phyloP scores from a whole-genome alignment of 768 basidiomycete species.

The Kwoniella sp. region DNA sequence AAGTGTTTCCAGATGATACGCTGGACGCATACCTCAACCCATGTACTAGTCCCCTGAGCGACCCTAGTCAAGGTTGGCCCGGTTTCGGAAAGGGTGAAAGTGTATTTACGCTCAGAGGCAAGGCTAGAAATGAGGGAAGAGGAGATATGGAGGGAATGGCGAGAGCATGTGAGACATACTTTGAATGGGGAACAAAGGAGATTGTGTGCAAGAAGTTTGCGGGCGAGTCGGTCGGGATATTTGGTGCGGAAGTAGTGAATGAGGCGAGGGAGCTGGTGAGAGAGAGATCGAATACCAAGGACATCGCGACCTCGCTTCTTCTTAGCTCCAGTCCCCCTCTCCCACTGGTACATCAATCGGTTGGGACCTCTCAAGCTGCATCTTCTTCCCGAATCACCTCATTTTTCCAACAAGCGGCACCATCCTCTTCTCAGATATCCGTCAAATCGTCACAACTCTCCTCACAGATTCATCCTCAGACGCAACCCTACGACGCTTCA shows the following conservation, averaged over 20 bases:
- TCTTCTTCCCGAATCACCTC: slow-evolving; percentile 28
- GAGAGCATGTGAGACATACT: slow-evolving; percentile 77
- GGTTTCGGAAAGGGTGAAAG: slow-evolving; percentile 44
- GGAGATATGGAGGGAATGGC: slow-evolving; percentile 64
- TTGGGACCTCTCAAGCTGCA: slow-evolving; percentile 14
- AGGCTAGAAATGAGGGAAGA: slow-evolving; percentile 43
- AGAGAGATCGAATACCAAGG: slow-evolving; percentile 57
- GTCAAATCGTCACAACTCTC: slow-evolving; percentile 41
- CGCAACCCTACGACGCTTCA: slow-evolving; percentile 25
- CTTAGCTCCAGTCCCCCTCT: background rate
- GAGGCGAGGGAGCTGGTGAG: slow-evolving; percentile 69
- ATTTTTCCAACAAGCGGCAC: slow-evolving; percentile 56
- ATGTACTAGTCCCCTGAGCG: slow-evolving; percentile 57
- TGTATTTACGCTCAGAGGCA: slow-evolving; percentile 23
- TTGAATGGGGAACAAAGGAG: slow-evolving; percentile 88
- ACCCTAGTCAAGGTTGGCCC: slow-evolving; percentile 41
- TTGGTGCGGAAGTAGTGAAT: slow-evolving; percentile 72
- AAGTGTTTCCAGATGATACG: slow-evolving; percentile 72
- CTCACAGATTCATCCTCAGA: slow-evolving; percentile 62
- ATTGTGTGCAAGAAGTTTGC: slow-evolving; percentile 78
- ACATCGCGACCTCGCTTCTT: background rate
- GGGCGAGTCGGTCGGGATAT: slow-evolving; percentile 66
- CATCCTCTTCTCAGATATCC: slow-evolving; percentile 11
- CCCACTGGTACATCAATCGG: slow-evolving; percentile 2
- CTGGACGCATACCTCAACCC: slow-evolving; percentile 77